These are phyloP conservation scores for Amylocystis lapponica DNA, from an alignment of 768 basidiomycete genomes.

Conservation along the genomic window DNA sequence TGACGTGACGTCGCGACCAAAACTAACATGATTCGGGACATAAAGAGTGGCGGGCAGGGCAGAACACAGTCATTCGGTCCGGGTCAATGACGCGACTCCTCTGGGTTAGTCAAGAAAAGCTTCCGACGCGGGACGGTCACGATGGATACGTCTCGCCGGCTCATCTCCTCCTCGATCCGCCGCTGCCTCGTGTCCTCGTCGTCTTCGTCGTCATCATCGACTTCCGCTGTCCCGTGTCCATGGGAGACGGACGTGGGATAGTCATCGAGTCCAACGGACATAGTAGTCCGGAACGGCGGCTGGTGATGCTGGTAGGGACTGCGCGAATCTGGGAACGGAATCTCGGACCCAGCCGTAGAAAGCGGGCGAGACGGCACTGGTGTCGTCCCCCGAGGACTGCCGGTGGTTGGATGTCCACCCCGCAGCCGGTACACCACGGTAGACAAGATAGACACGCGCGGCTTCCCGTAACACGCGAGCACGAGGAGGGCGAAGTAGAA, in stretches of 20 bases:
- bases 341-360: slow-evolving; percentile 34
- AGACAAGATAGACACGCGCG: slow-evolving; percentile 52
- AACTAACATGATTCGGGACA: slow-evolving; percentile 8
- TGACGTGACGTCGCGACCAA: not conserved
- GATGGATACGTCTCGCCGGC: slow-evolving; percentile 77
- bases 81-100: slow-evolving; percentile 8
- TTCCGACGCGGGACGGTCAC: slow-evolving; percentile 68
- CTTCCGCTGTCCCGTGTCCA: slow-evolving; percentile 47
- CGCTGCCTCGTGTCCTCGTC: slow-evolving; percentile 72
- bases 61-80: not conserved
- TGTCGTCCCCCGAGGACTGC: slow-evolving; percentile 23
- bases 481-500: slow-evolving; percentile 52
- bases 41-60: slow-evolving; percentile 4
- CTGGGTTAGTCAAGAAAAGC: slow-evolving; percentile 69
- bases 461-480: slow-evolving; percentile 54
- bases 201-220: slow-evolving; percentile 58
- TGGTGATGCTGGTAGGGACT: slow-evolving; percentile 70
- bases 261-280: slow-evolving; percentile 33
- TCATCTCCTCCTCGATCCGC: slow-evolving; percentile 79
- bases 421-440: slow-evolving; percentile 42
- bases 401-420: slow-evolving; percentile 16
- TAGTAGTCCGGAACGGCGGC: slow-evolving; percentile 46
- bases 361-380: slow-evolving; percentile 36
- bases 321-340: slow-evolving; percentile 38
- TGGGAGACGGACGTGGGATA: slow-evolving; percentile 29